Conservation (phyloP, 192 early-diverging fungal species). For the Pilaira anomala region DNA sequence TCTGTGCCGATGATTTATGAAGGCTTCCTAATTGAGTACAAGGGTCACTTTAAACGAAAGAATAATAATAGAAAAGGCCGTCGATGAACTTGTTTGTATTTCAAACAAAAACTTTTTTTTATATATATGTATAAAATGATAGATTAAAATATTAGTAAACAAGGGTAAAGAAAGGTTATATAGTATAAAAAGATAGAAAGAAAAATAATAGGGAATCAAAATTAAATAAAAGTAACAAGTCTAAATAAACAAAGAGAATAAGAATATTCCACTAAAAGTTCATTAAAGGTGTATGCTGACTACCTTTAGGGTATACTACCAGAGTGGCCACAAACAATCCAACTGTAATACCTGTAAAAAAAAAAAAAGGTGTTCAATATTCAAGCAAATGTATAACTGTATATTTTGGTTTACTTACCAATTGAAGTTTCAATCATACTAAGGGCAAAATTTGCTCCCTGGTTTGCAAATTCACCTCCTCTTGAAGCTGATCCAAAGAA, state of each 20-base stretch:
- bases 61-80: no score
- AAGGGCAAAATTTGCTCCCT: slow-evolving; percentile 47
- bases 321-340: slow-evolving; percentile 68
- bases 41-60: no score
- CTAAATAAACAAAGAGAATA: background rate
- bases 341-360: slow-evolving; percentile 45
- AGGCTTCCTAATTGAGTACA: no score
- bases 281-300: slow-evolving; percentile 45
- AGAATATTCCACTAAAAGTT: slow-evolving; percentile 6
- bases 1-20: no score
- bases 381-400: background rate
- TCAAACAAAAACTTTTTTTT: no score
- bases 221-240: background rate
- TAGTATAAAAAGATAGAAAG: no score
- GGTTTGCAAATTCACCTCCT: slow-evolving; percentile 20
- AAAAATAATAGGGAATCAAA: no score
- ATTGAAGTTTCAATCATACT: slow-evolving; percentile 45
- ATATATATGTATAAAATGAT: no score
- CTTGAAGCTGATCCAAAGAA: slow-evolving; percentile 11
- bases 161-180: background rate
- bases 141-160: background rate
- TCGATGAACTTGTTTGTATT: no score
- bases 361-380: background rate
- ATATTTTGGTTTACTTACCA: slow-evolving; percentile 6
- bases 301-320: slow-evolving; percentile 55